Evolutionary conservation across 139 green algal genomes (phyloP).

Genomic region (Chlorella sp.): DNA sequence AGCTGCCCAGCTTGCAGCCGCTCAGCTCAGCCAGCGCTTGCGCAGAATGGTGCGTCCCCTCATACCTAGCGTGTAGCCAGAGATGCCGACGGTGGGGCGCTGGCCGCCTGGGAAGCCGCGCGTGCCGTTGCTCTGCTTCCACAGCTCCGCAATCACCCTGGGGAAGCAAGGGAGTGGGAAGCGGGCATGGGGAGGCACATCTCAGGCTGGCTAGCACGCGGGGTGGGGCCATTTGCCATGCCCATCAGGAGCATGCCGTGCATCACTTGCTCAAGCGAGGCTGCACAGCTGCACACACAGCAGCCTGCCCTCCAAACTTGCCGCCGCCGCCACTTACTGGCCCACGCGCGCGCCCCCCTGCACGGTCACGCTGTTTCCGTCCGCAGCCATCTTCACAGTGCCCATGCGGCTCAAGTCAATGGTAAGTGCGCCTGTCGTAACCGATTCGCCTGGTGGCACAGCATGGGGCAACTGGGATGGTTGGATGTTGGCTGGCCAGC

Average conservation of each 20-base stretch:
- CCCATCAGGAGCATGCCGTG: too few species aligned
- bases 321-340: not conserved
- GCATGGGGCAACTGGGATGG: too few species aligned
- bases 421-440: not conserved
- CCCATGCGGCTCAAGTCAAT: not conserved
- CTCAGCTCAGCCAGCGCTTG: too few species aligned
- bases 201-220: too few species aligned
- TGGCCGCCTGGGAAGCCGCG: not conserved
- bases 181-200: too few species aligned
- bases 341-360: not conserved
- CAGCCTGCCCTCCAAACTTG: too few species aligned
- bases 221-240: too few species aligned
- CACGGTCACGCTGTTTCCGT: not conserved
- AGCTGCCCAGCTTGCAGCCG: too few species aligned
- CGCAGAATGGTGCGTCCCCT: too few species aligned
- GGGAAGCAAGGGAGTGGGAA: not conserved
- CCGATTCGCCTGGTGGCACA: slow-evolving; percentile 1
- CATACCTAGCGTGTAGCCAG: not conserved
- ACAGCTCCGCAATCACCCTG: slow-evolving; percentile 4
- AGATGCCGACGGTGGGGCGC: not conserved
- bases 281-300: too few species aligned
- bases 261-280: too few species aligned
- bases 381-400: not conserved
- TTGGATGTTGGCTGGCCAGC: too few species aligned
- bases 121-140: slow-evolving; percentile 8